Evolutionary conservation across 2,329 filamentous ascomycete species (phyloP), one percentile per base, ranked within the genome.

Genomic region (Coniochaeta prunicola): DNA sequence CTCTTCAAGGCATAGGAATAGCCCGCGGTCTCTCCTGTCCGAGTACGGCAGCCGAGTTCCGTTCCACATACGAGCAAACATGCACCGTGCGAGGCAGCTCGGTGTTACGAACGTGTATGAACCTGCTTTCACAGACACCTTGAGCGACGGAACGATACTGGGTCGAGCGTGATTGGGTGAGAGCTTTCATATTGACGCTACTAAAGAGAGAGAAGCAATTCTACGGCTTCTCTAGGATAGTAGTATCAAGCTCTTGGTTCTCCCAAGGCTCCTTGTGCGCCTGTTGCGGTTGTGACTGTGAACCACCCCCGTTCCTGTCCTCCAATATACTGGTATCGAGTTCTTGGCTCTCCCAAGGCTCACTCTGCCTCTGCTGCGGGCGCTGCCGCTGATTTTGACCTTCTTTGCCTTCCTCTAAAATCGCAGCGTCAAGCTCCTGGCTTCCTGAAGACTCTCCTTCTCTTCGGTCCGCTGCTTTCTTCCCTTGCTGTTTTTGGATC

Each of bases 161-260:
- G 19, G 6, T 6, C 38, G 17, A 45, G 21, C 3, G n/a, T 12
- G 40, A 19, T 28, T 50, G 24, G 45, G 8, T 30, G 9, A 5
- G n/a, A 30, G 4, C 10, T 30, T 13, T 17, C n/a, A 2, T 28
- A 28, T 30, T 21, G 7, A 7, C 45, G 15, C 30, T 5, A 15
- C 45, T 50, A 50, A 8, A 17, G 28, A 17, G 30, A 26, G 24
- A 50, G 24, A 28, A 26, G 45, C 45, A 21, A 28, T 30, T 12
- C 45, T 50, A 56, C 3, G 33, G 54, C 54, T 56, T 13, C 54
- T 56, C 54, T 19, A 56, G 24, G n/a, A 56, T 56, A 17, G 54
- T 40, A 17, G 54, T 56, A 30, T 56, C 54, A 26, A 56, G 54
- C 36, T 19, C 19, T 21, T 56, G 54, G n/a, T 28, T n/a, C 34